Evolutionary conservation across 805 yeast species (phyloP), one percentile per base, ranked within the genome.

Genomic region (Saturnispora gosingensis): DNA sequence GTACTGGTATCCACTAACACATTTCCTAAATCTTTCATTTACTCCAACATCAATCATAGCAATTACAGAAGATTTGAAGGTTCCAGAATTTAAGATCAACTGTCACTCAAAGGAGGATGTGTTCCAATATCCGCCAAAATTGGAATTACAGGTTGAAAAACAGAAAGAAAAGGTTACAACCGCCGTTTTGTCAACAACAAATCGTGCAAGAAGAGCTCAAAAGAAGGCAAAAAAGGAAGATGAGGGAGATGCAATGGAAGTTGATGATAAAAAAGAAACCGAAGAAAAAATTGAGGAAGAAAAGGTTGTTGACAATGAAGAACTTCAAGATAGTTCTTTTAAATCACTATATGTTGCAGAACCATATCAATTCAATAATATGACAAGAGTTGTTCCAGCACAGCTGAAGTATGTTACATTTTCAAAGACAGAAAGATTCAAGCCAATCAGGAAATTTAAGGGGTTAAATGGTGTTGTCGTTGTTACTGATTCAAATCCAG

Each of bases 1-100:
- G 99, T 88, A 89, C 70, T 93, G 99, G 99, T 93, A 83, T 81
- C 99, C 99, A 54, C 76, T 90, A 53, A 81, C 97, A 1, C 98
- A 93, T 69, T 93, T 93, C 72, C 72, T 93, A 61, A 83, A 95
- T 18, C 77, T 93, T 58, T 88, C 97, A 35, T 90, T 90, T 70
- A 79, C 93, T 8, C 97, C 99, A 49, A 93, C 98, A 2, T 81
- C 95, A 6, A 78, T 91, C 20, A 81, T 88, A 58, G 97, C 96
- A 57, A 86, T 93, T 11, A 81, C 83, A 52, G 84, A 79, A 55
- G 96, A 90, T 67, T 76, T 91, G 67, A 83, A 83, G 66, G 83
- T 88, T 54, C 98, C 99, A 30, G 79, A 86, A 63, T 82, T 93
- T 63, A 80, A 81, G 44, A 72, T 93, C 54, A 80, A 82, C 57